These are phyloP conservation scores for Penicillium fimorum DNA, from an alignment of 495 filamentous ascomycete genomes.

Conservation along the genomic window DNA sequence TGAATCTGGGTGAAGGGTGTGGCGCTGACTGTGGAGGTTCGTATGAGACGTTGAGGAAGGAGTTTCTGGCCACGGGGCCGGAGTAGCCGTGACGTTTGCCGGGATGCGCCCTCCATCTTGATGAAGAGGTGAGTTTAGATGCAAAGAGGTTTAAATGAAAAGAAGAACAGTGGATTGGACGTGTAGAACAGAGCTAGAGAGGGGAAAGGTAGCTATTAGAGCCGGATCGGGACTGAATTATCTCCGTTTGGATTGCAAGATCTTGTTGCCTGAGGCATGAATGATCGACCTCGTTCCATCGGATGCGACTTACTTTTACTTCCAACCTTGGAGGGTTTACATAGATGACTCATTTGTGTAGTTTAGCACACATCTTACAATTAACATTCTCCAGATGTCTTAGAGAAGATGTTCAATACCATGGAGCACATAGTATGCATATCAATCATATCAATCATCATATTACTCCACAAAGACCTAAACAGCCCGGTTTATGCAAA, in stretches of 20 bases:
- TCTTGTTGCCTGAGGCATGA: slow-evolving; percentile 30
- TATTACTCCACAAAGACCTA: slow-evolving; percentile 14
- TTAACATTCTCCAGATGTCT: not conserved
- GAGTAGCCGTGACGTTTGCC: slow-evolving; percentile 39
- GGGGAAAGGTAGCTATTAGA: slow-evolving; percentile 18
- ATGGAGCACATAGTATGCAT: slow-evolving; percentile 14
- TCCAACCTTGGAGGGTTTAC: not conserved
- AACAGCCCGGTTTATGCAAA: slow-evolving; percentile 22
- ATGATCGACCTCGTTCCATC: not conserved
- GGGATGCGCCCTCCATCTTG: slow-evolving; percentile 45
- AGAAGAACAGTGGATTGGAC: slow-evolving; percentile 2
- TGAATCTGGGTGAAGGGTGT: slow-evolving; percentile 29
- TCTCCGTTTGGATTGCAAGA: slow-evolving; percentile 14
- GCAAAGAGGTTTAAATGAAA: not conserved
- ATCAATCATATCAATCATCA: slow-evolving; percentile 15
- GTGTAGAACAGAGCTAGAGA: slow-evolving; percentile 16
- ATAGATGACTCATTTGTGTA: not conserved
- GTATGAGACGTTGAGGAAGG: slow-evolving; percentile 23
- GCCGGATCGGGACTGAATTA: slow-evolving; percentile 18
- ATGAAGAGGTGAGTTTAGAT: not conserved
- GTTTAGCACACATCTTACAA: not conserved
- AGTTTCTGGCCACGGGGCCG: slow-evolving; percentile 28
- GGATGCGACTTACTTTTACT: not conserved
- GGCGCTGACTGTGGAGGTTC: slow-evolving; percentile 18
- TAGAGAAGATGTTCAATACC: not conserved